These are phyloP conservation scores for Colletotrichum higginsianum DNA, from an alignment of 2,329 filamentous ascomycete genomes.

Conservation along the genomic window DNA sequence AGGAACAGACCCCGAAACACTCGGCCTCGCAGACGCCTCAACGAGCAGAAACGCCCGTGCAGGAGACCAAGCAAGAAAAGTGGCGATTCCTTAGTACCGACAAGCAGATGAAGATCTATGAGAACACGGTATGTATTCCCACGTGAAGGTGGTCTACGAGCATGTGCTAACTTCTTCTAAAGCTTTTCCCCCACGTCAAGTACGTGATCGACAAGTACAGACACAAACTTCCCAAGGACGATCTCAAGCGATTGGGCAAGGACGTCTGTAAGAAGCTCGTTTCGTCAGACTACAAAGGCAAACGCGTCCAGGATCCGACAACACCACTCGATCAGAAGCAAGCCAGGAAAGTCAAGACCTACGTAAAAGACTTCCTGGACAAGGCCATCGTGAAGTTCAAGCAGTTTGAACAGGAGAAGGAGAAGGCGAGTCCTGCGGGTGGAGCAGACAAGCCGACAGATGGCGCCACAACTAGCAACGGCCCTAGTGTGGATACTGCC, in stretches of 20 bases:
- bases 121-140: conserved; percentile 81
- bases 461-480: conserved; percentile 19
- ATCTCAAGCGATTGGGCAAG: conserved; percentile 74
- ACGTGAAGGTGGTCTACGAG: not conserved
- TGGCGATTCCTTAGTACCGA: conserved; percentile 80
- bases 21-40: conserved; percentile 76
- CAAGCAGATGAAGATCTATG: conserved; percentile 95
- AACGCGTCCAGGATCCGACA: conserved; percentile 86
- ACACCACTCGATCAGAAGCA: conserved; percentile 80
- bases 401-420: conserved; percentile 77
- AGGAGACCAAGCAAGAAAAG: conserved; percentile 76
- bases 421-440: conserved; percentile 64
- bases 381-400: conserved; percentile 85
- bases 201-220: conserved; percentile 90
- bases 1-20: conserved; percentile 71
- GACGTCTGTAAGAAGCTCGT: conserved; percentile 90
- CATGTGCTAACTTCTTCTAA: conserved; percentile 14
- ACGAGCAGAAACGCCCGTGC: conserved; percentile 66
- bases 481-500: conserved; percentile 23
- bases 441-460: conserved; percentile 46
- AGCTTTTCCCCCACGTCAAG: conserved; percentile 90
- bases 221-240: conserved; percentile 87
- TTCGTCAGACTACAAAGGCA: conserved; percentile 90
- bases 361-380: conserved; percentile 85
- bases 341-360: conserved; percentile 85